Evolutionary conservation across 73 alveolate genomes (phyloP).

Genomic region (Paramecium biaurelia): DNA sequence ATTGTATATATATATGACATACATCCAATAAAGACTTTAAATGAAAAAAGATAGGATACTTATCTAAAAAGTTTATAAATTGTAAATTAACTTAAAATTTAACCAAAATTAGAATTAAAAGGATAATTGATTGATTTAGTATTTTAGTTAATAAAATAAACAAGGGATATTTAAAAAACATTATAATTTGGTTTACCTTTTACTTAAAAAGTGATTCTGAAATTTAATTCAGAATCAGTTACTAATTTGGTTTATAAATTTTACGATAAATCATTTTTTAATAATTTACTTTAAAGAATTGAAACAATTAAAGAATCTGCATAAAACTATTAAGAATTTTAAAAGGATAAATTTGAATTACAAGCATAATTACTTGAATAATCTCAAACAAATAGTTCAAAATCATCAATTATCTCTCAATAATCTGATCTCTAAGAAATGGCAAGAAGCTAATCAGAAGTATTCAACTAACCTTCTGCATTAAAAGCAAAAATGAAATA

Average conservation of each 20-base stretch:
- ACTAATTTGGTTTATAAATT: not conserved
- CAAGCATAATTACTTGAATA: not conserved
- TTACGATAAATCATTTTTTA: not conserved
- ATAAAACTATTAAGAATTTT: not conserved
- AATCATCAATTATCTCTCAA: not conserved
- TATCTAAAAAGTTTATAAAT: not conserved
- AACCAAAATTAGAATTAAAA: slow-evolving; percentile 3
- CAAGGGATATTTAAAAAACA: not conserved
- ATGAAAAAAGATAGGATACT: not conserved
- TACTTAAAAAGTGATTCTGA: slow-evolving; percentile 7
- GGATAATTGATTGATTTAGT: slow-evolving; percentile 23
- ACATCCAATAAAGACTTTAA: slow-evolving; percentile 29
- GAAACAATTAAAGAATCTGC: not conserved
- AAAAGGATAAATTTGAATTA: not conserved
- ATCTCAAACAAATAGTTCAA: not conserved
- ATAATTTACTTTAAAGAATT: not conserved
- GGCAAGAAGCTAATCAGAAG: not conserved
- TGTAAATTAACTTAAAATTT: not conserved
- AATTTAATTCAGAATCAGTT: not conserved
- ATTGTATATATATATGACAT: slow-evolving; percentile 31
- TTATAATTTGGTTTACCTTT: not conserved
- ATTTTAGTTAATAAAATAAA: not conserved
- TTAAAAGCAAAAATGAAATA: not conserved
- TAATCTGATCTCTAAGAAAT: not conserved
- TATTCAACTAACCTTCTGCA: not conserved